Base-by-base conservation (phyloP, 73 alveolate species). In the Paramecium octaurelia region DNA sequence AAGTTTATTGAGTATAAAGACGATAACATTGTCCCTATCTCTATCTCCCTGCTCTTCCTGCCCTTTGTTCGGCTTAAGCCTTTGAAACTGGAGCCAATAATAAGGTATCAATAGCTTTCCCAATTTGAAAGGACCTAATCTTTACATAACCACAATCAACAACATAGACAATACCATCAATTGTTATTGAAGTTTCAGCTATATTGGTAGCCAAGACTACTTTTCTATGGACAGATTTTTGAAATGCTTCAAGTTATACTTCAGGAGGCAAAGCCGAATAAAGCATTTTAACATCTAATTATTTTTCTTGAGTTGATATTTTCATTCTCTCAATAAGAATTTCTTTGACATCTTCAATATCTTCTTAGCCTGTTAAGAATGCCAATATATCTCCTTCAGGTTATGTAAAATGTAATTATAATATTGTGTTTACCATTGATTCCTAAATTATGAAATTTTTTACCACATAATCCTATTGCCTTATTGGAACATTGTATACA, bases 171-270 rank as follows among this genome's bases (percentile, higher is more conserved):
- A 98, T 97, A 40, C 98, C 98, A 70, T 98, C 96, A 36, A 98
- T 98, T 0, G 99, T 98, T 29, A 98, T 96, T 24, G 99, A 97
- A 46, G 99, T 98, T 94, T 98, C 99, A 20, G 99, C 99, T 18
- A 97, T 97, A 89, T 97, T 97, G 8, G 99, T 97, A 0, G 97
- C 85, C 34, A 95, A 88, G 8, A 95, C 93, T 3, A 95, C 93
- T 69, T 95, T 95, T 34, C 94, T 94, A 71, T 75, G 80, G 7
- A 12, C n/a, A 71, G 73, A 36, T 76, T 86, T 88, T 68, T 92
- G 91, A 94, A 98, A 98, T 11, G 97, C 98, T 93, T 88, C 95
- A 96, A 98, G 92, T 93, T 98, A 97, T 35, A 95, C 95, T 80
- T 98, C 96, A 21, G 95, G 94, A 23, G 99, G 99, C 24, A 98